Conservation (phyloP, 768 basidiomycete species). For the Cystofilobasidium ferigula region DNA sequence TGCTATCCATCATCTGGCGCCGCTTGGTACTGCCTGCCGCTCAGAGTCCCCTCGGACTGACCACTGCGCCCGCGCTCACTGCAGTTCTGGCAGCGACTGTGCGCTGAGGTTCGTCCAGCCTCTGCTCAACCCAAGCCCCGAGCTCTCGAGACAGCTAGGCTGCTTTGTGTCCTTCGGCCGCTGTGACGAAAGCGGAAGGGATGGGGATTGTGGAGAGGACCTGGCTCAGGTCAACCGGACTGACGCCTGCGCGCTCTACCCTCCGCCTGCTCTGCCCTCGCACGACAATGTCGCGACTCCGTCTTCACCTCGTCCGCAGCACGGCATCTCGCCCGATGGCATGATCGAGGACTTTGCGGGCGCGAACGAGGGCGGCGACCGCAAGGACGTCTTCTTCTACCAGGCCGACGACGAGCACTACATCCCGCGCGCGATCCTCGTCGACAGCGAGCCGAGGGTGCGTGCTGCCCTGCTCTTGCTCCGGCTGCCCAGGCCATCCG, state of each 20-base stretch:
- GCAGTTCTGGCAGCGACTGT: conserved; percentile 92
- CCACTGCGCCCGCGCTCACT: not conserved
- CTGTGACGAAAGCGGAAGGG: no score
- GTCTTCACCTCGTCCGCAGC: conserved; percentile 36
- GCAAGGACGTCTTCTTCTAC: conserved; percentile 99
- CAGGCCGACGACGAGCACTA: conserved; percentile 99
- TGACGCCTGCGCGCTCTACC: no score
- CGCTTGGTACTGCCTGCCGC: not conserved
- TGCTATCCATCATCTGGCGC: not conserved
- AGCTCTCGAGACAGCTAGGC: not conserved
- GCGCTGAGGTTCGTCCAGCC: conserved; percentile 52
- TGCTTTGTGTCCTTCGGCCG: no score
- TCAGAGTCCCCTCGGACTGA: not conserved
- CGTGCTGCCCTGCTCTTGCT: conserved; percentile 32
- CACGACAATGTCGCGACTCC: not conserved
- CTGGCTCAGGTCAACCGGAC: no score
- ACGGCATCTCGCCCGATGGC: conserved; percentile 91
- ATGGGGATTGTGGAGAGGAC: no score
- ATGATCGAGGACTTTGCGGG: conserved; percentile 95
- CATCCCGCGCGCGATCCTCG: conserved; percentile 88
- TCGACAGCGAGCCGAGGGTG: conserved; percentile 93
- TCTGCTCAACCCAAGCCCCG: not conserved
- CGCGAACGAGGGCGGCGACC: conserved; percentile 64
- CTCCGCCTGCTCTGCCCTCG: not conserved
- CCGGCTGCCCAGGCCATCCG: not conserved